A percentile compares a stretch with the other conserved stretches of the same genome.
phyloP scores from a whole-genome alignment of 768 basidiomycete species.

The Ephemerocybe angulata region DNA sequence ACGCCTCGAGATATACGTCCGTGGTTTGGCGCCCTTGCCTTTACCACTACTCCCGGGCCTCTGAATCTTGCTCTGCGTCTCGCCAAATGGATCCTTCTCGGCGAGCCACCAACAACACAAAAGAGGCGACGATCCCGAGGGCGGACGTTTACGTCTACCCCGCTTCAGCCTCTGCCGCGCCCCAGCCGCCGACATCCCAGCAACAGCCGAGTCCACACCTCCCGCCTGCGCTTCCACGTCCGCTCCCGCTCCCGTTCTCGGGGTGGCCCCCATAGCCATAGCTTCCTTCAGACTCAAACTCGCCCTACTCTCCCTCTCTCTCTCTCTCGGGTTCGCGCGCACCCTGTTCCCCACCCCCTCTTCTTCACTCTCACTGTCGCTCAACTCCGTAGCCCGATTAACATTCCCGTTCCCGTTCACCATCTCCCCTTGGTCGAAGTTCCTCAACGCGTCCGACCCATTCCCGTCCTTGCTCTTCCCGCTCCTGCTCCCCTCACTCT shows the following conservation, averaged over 20 bases:
- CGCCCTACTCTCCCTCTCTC: neutral
- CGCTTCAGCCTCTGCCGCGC: neutral
- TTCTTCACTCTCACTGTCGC: too few species aligned
- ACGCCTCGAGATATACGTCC: slow-evolving; percentile 27
- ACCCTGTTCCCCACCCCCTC: neutral
- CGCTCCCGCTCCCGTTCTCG: too few species aligned
- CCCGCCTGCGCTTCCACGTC: neutral
- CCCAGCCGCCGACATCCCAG: neutral
- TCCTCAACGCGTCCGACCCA: neutral
- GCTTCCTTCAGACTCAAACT: slow-evolving; percentile 4
- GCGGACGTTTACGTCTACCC: neutral
- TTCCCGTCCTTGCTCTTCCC: neutral
- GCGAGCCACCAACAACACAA: slow-evolving; percentile 5
- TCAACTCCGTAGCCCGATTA: too few species aligned
- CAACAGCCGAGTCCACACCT: neutral
- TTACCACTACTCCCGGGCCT: neutral
- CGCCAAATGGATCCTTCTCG: neutral
- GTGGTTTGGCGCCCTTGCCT: slow-evolving; percentile 4
- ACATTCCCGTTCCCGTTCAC: neutral
- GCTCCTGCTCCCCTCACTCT: neutral
- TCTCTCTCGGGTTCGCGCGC: too few species aligned
- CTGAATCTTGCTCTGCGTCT: too few species aligned
- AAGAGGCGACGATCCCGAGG: neutral
- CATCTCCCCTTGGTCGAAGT: slow-evolving; percentile 10
- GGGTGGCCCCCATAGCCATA: neutral